Evolutionary conservation across 2,329 filamentous ascomycete genomes (phyloP), one percentile per base, ranked within the genome.

Genomic region (Dothistroma septosporum): DNA sequence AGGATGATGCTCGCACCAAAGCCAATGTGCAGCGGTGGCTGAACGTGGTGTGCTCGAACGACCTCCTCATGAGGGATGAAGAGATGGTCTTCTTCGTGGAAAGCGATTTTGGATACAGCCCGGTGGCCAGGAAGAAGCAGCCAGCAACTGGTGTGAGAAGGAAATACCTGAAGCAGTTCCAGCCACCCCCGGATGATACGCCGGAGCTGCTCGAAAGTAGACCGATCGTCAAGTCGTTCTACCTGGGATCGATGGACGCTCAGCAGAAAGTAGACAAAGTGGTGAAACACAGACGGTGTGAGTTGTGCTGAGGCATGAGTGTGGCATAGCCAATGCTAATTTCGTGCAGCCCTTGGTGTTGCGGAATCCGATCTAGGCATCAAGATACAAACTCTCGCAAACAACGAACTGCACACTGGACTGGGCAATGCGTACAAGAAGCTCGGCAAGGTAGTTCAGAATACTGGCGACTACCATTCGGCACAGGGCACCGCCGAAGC

Each of bases 81-180:
- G 94, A 99, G 77, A 93, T 97, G 86, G 86, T 97, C 5, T 87
- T 97, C 62, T 99, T 99, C 70, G 92, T 99, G n/a, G 94, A 99
- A 77, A 96, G 91, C 73, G 94, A 99, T 75, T 97, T 97, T 75
- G 94, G 94, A 46, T 99, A 99, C 76, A 97, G 92, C 71, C 94
- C 94, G 1, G 89, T 97, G 72, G 88, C 97, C 52, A 88, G 93
- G 75, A 91, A 92, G 83, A 96, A 95, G 80, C 94, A 99, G 76
- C 94, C 94, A 22, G 94, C 94, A 9, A 99, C 94, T 1, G 94
- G 94, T 48, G 91, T 99, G 68, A 87, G 94, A 64, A 85, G 94
- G 73, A 97, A 97, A 79, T 89, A 97, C 63, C 82, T 99, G 74
- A 99, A 99, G 82, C 94, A 99, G 76, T 99, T 99, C 76, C 93